Conservation (phyloP, 2,329 filamentous ascomycete genomes). For the Leptographium galeiforme region DNA sequence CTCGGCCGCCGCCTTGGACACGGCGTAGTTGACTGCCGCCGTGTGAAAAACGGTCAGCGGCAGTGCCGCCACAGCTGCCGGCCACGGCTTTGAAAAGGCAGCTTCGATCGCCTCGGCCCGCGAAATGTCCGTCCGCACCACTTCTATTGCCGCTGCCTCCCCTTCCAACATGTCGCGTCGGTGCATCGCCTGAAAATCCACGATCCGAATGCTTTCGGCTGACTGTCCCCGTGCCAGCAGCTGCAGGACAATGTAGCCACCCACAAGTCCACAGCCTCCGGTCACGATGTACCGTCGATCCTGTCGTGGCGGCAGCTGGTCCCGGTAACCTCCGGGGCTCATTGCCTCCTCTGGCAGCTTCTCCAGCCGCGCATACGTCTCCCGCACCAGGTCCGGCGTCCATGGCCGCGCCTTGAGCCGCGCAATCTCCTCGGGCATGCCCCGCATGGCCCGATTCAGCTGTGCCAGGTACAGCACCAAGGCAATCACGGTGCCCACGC, state of each 20-base stretch:
- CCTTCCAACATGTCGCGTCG: constrained; percentile 24
- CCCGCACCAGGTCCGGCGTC: constrained; percentile 17
- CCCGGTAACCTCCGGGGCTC: constrained; percentile 13
- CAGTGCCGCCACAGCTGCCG: constrained; percentile 20
- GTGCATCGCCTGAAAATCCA: constrained; percentile 29
- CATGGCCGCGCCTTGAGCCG: constrained; percentile 17
- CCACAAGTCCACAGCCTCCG: constrained; percentile 28
- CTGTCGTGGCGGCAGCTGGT: constrained; percentile 19
- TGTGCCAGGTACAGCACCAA: constrained; percentile 12
- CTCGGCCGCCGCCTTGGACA: constrained; percentile 32
- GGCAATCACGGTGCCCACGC: not conserved
- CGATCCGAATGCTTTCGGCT: constrained; percentile 30
- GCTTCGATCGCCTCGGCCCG: constrained; percentile 21
- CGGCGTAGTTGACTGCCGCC: constrained; percentile 34
- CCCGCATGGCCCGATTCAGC: constrained; percentile 19
- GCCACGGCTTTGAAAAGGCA: constrained; percentile 31
- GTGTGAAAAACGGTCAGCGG: constrained; percentile 37
- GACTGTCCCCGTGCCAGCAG: constrained; percentile 32
- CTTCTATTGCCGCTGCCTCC: constrained; percentile 20
- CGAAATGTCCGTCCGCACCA: constrained; percentile 30
- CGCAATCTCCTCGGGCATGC: constrained; percentile 17
- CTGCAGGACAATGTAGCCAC: constrained; percentile 33
- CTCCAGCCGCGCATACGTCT: constrained; percentile 19
- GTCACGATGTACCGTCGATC: constrained; percentile 24
- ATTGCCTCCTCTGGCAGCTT: constrained; percentile 11